Conservation (phyloP, 2,329 filamentous ascomycete species). For the Trichophyton benhamiae region DNA sequence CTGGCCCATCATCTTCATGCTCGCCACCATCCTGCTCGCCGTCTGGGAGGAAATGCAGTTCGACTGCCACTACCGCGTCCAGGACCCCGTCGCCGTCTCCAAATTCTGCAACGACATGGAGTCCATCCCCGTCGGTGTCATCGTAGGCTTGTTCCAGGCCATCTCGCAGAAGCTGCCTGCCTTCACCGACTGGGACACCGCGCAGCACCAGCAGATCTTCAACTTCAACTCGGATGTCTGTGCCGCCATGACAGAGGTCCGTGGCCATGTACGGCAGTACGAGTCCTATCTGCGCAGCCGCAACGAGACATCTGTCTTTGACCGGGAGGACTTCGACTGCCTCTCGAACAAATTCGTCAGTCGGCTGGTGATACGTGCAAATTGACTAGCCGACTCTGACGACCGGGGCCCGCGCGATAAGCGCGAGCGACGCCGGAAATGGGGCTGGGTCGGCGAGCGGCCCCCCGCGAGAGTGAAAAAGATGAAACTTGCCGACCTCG, state of each 20-base stretch:
- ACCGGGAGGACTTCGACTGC: constrained; percentile 85
- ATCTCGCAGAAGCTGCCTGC: constrained; percentile 93
- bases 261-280: constrained; percentile 82
- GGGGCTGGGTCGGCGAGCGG: neutral
- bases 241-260: constrained; percentile 91
- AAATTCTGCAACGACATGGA: constrained; percentile 98
- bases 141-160: constrained; percentile 91
- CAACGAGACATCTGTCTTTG: constrained; percentile 61
- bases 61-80: constrained; percentile 89
- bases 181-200: constrained; percentile 87
- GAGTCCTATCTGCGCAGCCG: constrained; percentile 75
- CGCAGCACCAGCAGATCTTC: constrained; percentile 78
- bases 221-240: constrained; percentile 87
- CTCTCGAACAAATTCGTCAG: constrained; percentile 96
- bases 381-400: constrained; percentile 36
- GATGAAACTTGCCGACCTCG: neutral
- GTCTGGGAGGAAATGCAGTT: constrained; percentile 99
- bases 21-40: constrained; percentile 80
- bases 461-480: neutral
- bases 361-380: constrained; percentile 89
- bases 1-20: constrained; percentile 98
- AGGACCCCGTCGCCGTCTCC: constrained; percentile 68
- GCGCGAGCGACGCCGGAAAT: neutral
- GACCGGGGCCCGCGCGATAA: neutral
- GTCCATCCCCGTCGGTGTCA: constrained; percentile 85